phyloP scores from a whole-genome alignment of 768 basidiomycete species.

The Mycena rebaudengoi region DNA sequence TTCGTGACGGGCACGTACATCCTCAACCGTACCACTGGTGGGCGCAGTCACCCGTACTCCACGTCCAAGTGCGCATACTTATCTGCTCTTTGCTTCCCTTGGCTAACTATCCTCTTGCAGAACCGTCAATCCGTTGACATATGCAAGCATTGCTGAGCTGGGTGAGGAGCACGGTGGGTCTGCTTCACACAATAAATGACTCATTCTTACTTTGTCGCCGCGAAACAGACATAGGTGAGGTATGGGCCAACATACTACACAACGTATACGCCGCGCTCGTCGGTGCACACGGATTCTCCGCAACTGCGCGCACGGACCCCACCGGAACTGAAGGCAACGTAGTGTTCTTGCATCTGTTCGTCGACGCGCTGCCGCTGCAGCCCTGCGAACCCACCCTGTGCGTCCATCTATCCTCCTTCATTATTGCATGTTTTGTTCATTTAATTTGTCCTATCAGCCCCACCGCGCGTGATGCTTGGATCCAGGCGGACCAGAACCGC shows the following conservation, averaged over 20 bases:
- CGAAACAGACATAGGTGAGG: slow-evolving; percentile 18
- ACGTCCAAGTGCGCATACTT: slow-evolving; percentile 54
- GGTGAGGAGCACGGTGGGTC: slow-evolving; percentile 57
- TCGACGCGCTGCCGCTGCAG: slow-evolving; percentile 46
- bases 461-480: slow-evolving; percentile 45
- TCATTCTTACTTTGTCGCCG: too few relatives aligned
- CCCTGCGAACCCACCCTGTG: slow-evolving; percentile 39
- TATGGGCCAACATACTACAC: slow-evolving; percentile 24
- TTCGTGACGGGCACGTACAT: slow-evolving; percentile 62
- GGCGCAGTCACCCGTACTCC: slow-evolving; percentile 68
- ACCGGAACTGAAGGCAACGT: slow-evolving; percentile 41
- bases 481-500: slow-evolving; percentile 50
- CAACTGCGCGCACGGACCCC: slow-evolving; percentile 15
- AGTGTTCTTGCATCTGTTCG: slow-evolving; percentile 46
- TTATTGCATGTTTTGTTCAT: too few relatives aligned
- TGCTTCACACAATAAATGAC: background rate
- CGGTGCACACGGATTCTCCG: slow-evolving; percentile 2
- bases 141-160: slow-evolving; percentile 45
- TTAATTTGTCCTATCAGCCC: slow-evolving; percentile 6
- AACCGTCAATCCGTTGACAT: slow-evolving; percentile 53
- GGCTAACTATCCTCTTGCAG: slow-evolving; percentile 23
- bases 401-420: too few relatives aligned
- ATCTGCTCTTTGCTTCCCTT: background rate
- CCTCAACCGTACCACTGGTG: slow-evolving; percentile 56
- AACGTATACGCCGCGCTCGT: slow-evolving; percentile 18